Percentiles rank a stretch among this genome's conserved stretches.
Evolutionary conservation across 768 basidiomycete species (phyloP).

Genomic region (Pleurotus platypus): DNA sequence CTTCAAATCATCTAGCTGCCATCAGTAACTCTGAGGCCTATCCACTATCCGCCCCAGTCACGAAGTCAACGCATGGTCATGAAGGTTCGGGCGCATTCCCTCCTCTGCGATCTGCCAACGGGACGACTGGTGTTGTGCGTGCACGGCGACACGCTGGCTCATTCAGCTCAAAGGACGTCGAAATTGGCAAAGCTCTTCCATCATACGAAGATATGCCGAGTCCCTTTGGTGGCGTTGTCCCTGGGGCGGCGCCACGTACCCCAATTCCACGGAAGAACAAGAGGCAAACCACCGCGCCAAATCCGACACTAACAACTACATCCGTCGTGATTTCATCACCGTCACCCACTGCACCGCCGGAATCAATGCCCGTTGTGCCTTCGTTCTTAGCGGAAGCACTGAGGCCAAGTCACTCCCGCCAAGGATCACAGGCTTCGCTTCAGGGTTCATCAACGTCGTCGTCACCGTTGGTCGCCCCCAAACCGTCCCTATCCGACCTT

Average conservation of each 20-base stretch:
- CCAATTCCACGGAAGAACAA: slow-evolving; percentile 49
- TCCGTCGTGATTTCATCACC: slow-evolving; percentile 15
- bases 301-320: slow-evolving; percentile 23
- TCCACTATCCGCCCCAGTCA: slow-evolving; percentile 17
- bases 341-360: slow-evolving; percentile 38
- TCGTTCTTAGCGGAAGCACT: slow-evolving; percentile 14
- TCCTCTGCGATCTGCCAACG: slow-evolving; percentile 18
- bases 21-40: slow-evolving; percentile 18
- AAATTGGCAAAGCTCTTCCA: slow-evolving; percentile 78
- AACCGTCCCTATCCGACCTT: slow-evolving; percentile 39
- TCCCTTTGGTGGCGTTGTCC: slow-evolving; percentile 30
- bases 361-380: slow-evolving; percentile 33
- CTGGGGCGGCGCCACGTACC: slow-evolving; percentile 30
- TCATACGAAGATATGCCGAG: slow-evolving; percentile 50
- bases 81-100: slow-evolving; percentile 19
- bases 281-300: slow-evolving; percentile 38
- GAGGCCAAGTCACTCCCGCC: slow-evolving; percentile 28
- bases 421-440: slow-evolving; percentile 37
- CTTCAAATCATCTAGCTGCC: slow-evolving; percentile 2
- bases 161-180: slow-evolving; percentile 89
- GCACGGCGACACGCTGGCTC: slow-evolving; percentile 89
- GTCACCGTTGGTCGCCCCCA: slow-evolving; percentile 35
- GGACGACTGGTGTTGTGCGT: slow-evolving; percentile 36
- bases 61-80: slow-evolving; percentile 19
- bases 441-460: slow-evolving; percentile 28